Base-by-base conservation (phyloP, 2,329 filamentous ascomycete species). In the Fusarium sp. region DNA sequence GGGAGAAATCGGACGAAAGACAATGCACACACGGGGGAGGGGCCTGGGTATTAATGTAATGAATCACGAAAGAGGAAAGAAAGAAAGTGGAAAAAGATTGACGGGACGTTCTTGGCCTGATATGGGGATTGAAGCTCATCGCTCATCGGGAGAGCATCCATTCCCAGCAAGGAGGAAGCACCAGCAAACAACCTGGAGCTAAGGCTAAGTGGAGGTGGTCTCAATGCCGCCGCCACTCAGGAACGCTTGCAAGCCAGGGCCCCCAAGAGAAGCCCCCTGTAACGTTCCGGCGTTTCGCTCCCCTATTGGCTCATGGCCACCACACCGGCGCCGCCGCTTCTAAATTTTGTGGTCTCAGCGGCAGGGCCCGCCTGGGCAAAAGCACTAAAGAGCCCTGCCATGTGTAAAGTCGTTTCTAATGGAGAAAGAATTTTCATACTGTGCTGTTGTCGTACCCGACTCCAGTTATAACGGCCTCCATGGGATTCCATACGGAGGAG, bases 281-380 rank as follows among this genome's bases (percentile, higher is more conserved):
- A 71, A 53, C 46, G 46, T 33, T 48, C 27, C n/a, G 32, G 27
- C 18, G 27, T 41, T 18, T 17, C 46, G 27, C 8, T 3, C 38
- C 37, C 14, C 35, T 35, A 74, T 74, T 74, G 71, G 71, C 10
- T 42, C 4, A 3, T 44, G n/a, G 20, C 9, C 48, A 48, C 37
- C 48, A 48, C 46, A 55, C 56, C 52, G 60, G 68, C 60, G 37
- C 40, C 57, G 71, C 65, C 69, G 69, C 60, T 45, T 65, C 53
- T 61, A 60, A 56, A 49, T 55, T 54, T 60, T 59, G 66, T 65
- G 67, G 73, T 63, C 50, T 63, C 62, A 64, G 72, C 73, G 70
- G 73, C 60, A 70, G 67, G 71, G 73, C 73, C 73, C 74, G 74
- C 65, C 70, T 71, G 64, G 60, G 64, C 70, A 42, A 66, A 52